Evolutionary conservation across 2,329 filamentous ascomycete species (phyloP), one percentile per base, ranked within the genome.

Genomic region (Talaromyces sp.): DNA sequence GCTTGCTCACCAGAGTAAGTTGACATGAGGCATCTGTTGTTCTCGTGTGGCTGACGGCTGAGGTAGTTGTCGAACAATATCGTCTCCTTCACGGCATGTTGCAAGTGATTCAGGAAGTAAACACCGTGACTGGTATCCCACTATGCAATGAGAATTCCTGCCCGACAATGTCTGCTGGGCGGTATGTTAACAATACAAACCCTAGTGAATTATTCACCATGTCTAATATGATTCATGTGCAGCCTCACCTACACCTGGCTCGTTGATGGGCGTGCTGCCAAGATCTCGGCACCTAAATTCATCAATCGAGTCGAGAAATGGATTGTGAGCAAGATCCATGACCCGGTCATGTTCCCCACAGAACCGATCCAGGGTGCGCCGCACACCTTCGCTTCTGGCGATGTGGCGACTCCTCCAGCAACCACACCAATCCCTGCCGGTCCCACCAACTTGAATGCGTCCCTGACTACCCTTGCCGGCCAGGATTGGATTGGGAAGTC

Each of bases 231-330:
- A 70, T 63, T 58, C 46, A 59, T 46, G 27, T 12, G 11, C 53
- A 95, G 94, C 69, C 89, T 96, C 75, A 96, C 91, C 27, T 97
- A 96, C 75, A 97, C 92, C 54, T 97, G 93, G 93, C 85, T 97
- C 58, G 95, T 97, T 76, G 88, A 88, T 65, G 88, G 90, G 69
- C 87, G 89, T 71, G 92, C 93, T 11, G 92, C 96, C 65, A 93
- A 96, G 76, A 89, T 97, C 48, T 92, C 93, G 3, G 93, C 93
- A 7, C 88, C 88, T 63, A 92, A 95, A 75, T 97, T 97, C 78
- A 94, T 97, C 78, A 91, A 91, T 66, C 86, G 96, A 27, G 95
- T 97, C 74, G 92, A 97, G 78, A 91, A 93, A 70, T 97, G 93
- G 92, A 96, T 97, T 72, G 90, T 91, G 31, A 91, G 92, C 77